Percentiles rank a stretch among this genome's conserved stretches.
These are phyloP conservation scores for Amanita muscaria DNA, from an alignment of 768 basidiomycete species.

Conservation along the genomic window DNA sequence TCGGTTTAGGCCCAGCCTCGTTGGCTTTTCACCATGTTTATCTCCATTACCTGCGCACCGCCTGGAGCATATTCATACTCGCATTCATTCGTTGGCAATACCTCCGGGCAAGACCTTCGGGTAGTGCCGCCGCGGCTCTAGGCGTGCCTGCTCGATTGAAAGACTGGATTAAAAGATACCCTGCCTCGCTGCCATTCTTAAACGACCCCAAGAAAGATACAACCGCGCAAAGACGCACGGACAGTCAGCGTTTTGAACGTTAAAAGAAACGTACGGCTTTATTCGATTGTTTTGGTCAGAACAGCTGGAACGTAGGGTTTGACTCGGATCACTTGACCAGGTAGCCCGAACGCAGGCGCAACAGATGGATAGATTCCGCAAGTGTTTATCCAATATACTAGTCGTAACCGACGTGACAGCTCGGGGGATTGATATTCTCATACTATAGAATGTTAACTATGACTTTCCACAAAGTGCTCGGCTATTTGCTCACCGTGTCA, in stretches of 20 bases:
- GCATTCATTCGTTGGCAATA: conserved; percentile 83
- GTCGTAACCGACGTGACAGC: conserved; percentile 99
- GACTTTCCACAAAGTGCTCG: conserved; percentile 93
- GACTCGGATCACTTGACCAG: conserved; percentile 94
- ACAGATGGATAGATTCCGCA: conserved; percentile 91
- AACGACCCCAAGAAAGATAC: conserved; percentile 37
- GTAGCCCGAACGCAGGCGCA: conserved; percentile 71
- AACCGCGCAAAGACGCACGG: conserved; percentile 67
- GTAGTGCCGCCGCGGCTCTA: conserved; percentile 44
- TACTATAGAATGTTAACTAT: conserved; percentile 96
- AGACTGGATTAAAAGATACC: conserved; percentile 88
- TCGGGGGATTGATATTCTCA: conserved; percentile 94
- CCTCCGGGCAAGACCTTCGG: conserved; percentile 32
- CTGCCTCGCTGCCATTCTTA: conserved; percentile 63
- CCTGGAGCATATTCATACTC: conserved; percentile 87
- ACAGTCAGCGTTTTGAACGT: conserved; percentile 73
- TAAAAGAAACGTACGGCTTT: conserved; percentile 77
- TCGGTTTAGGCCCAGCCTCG: conserved; percentile 59
- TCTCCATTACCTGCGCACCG: conserved; percentile 66
- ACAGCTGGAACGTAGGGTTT: conserved; percentile 42
- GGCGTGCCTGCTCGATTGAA: conserved; percentile 81
- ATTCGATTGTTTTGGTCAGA: conserved; percentile 78
- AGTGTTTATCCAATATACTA: conserved; percentile 68
- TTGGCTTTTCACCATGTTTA: conserved; percentile 43
- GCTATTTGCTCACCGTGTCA: conserved; percentile 94